These are phyloP conservation scores for Dalbergia cultrata DNA, from an alignment of 306 rosid species.

Conservation along the genomic window DNA sequence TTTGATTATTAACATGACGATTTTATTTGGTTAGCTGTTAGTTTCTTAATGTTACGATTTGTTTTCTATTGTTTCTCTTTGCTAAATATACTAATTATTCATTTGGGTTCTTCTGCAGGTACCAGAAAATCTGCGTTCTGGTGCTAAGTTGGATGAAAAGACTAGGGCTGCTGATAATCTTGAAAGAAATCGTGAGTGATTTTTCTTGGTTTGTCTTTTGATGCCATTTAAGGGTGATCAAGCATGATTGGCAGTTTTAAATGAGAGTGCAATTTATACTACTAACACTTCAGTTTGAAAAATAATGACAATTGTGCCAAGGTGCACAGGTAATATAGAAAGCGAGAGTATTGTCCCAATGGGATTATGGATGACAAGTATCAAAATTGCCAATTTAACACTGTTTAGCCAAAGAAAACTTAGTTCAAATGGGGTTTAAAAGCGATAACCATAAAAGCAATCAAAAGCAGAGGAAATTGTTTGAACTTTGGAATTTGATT, in stretches of 20 bases:
- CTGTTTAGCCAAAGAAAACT: no score
- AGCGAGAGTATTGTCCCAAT: background rate
- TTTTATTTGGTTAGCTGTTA: conserved; percentile 2
- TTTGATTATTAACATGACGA: conserved; percentile 27
- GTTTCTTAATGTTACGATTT: background rate
- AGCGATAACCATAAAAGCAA: no score
- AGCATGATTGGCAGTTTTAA: conserved; percentile 18
- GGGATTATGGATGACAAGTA: background rate
- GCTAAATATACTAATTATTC: background rate
- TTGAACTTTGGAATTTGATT: background rate
- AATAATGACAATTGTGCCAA: background rate
- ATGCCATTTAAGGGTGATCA: conserved; percentile 20
- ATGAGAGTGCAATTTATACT: background rate
- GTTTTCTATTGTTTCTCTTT: conserved; percentile 29
- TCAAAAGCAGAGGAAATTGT: background rate
- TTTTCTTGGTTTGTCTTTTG: conserved; percentile 41
- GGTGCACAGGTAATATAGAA: background rate
- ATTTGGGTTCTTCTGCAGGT: conserved; percentile 55
- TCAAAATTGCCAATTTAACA: background rate
- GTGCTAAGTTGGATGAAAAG: conserved; percentile 57
- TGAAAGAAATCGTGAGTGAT: conserved; percentile 77
- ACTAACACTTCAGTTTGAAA: conserved; percentile 3
- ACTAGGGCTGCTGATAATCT: conserved; percentile 53
- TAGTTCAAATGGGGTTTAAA: no score
- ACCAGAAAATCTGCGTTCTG: conserved; percentile 59